These are phyloP conservation scores for Aspergillus biplanus DNA, from an alignment of 495 filamentous ascomycete genomes.

Conservation along the genomic window DNA sequence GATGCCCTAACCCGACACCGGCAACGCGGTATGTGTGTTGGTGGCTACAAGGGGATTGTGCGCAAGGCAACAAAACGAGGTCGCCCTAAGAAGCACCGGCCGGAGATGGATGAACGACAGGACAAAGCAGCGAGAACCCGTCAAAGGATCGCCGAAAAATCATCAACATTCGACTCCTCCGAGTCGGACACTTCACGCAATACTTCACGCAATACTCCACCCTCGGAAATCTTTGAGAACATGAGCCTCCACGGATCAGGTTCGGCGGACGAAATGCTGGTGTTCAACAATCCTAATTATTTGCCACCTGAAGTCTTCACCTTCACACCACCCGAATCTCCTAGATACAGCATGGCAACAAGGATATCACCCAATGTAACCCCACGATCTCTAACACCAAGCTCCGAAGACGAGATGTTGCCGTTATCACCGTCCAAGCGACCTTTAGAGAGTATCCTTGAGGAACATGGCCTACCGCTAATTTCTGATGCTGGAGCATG, in stretches of 20 bases:
- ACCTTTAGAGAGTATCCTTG: constrained; percentile 28
- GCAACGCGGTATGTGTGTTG: constrained; percentile 92
- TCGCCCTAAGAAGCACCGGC: constrained; percentile 65
- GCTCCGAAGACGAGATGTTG: constrained; percentile 47
- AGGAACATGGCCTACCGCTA: constrained; percentile 30
- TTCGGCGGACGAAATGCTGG: constrained; percentile 37
- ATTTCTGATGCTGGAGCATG: constrained; percentile 35
- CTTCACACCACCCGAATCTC: constrained; percentile 54
- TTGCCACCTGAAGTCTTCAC: constrained; percentile 47
- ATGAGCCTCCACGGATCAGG: constrained; percentile 55
- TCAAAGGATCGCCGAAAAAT: constrained; percentile 48
- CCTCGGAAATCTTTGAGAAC: constrained; percentile 40
- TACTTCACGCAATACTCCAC: constrained; percentile 34
- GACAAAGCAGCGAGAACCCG: constrained; percentile 62
- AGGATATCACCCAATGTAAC: constrained; percentile 49
- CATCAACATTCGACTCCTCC: constrained; percentile 38
- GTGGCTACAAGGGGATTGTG: constrained; percentile 82
- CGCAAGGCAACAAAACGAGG: constrained; percentile 71
- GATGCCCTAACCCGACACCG: constrained; percentile 93
- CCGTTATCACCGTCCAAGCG: constrained; percentile 37
- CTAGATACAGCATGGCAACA: constrained; percentile 45
- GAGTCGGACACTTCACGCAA: constrained; percentile 35
- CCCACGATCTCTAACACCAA: constrained; percentile 49
- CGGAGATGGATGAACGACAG: constrained; percentile 66
- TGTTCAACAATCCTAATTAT: constrained; percentile 48